Evolutionary conservation across 441 rosid genomes (phyloP), one percentile per base, ranked within the genome.

Genomic region (Corymbia calophylla): DNA sequence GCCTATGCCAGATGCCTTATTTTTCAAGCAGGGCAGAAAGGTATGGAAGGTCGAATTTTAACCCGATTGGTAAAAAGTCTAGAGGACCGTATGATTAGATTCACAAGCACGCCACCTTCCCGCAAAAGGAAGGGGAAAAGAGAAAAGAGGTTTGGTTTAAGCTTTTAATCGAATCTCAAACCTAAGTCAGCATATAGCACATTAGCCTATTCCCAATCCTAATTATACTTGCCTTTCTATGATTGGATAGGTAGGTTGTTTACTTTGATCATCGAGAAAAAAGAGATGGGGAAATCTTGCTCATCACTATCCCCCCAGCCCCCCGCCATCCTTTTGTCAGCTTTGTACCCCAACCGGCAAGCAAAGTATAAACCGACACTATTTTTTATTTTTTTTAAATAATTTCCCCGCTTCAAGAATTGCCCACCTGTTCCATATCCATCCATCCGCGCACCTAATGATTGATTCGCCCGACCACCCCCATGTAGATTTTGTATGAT

Each of bases 261-360:
- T 23, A 68, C 77, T 68, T 68, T 32, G 77, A 68, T 68, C 77
- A 5, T 32, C 44, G 9, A 55, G 60, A 55, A 25, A 58, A 23
- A 44, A 77, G 44, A 7, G 84, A 77, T 23, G 18, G 25, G 18
- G 25, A 77, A 44, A 77, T 77, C 84, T 77, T 77, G 51, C 27
- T 23, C 84, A 77, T 89, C 87, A 29, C 88, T 87, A 87, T 87
- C 88, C 86, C 44, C 44, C 39, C 39, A n/a, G 3, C 39, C 39
- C 39, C 44, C 31, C 29, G 51, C 51, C 48, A 51, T 80, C 92
- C 92, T 91, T 95, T 93, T 92, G 93, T 91, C 93, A 86, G 91
- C 54, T 90, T 90, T 90, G 94, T 89, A 92, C 93, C 93, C 94
- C 88, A 89, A 87, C 23, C 88, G 87, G 89, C 92, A 92, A 93